Base-by-base conservation (phyloP, 352 stramenopile genomes). In the Thalassiosira allenii region DNA sequence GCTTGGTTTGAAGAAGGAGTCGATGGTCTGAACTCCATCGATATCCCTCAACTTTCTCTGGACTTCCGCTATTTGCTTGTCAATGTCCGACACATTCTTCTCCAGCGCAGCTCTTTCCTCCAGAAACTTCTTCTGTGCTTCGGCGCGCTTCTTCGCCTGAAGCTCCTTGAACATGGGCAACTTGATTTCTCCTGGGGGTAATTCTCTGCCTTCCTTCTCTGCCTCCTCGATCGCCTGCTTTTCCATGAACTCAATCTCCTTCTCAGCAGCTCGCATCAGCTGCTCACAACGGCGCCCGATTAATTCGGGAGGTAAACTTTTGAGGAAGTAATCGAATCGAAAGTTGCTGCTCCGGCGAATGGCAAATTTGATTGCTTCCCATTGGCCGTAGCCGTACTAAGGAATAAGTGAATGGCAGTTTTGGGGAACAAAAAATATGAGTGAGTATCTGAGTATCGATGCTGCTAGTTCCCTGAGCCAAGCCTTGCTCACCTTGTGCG, bases 271-370 rank as follows among this genome's bases (percentile, higher is more conserved):
- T 81, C 85, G 86, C 88, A 93, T 93, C 23, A 94, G 71, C 34
- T 91, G 81, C 67, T 94, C 90, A 49, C 90, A 94, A 63, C 90
- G 72, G 37, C 83, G 75, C 25, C 84, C 87, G 32, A 94, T 83
- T 8, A 82, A 56, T 34, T 94, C 88, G 0, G 86, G 66, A 12
- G 86, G 79, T 22, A 93, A 81, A 63, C 87, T 92, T 47, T 89
- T 83, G 11, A 94, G 61, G 64, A 92, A 92, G 61, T 94, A 94
- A 67, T 92, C 86, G 81, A 94, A 94, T 43, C 88, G 82, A 76
- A 94, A 94, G 33, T 86, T 79, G 3, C 72, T 80, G 53, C 79
- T 89, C 40, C 90, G 73, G 27, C 88, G 68, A 40, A 93, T 92
- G 5, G 90, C 90, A 77, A 93, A 88, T 64, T 90, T 92, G 8